Percentiles rank a stretch among this genome's conserved stretches.
phyloP scores from a whole-genome alignment of 257 asterid genomes.

The Schizonepeta tenuifolia region DNA sequence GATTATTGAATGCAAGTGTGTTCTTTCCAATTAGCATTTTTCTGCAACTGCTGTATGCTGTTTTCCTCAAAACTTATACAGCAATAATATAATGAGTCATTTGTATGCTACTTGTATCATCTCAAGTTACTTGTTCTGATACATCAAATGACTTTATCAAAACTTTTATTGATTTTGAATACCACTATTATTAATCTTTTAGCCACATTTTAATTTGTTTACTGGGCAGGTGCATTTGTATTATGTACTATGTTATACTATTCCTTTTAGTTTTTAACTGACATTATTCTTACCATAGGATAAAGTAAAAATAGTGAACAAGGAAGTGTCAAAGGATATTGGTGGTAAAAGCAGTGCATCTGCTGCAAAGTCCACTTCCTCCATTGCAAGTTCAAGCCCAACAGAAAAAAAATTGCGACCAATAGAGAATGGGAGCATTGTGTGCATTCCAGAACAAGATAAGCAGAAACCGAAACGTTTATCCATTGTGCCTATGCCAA shows the following conservation, averaged over 20 bases:
- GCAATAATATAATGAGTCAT: constrained; percentile 10
- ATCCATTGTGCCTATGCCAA: constrained; percentile 46
- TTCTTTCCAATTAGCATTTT: constrained; percentile 1
- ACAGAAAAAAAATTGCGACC: constrained; percentile 40
- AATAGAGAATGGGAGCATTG: constrained; percentile 40
- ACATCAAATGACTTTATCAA: neutral
- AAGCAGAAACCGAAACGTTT: constrained; percentile 47
- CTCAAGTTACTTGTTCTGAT: constrained; percentile 18
- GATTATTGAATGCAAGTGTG: constrained; percentile 11
- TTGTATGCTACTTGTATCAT: neutral
- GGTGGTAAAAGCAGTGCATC: constrained; percentile 35
- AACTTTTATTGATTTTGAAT: constrained; percentile 24
- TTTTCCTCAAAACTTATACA: neutral
- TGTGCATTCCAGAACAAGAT: constrained; percentile 36
- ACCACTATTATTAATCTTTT: constrained; percentile 8
- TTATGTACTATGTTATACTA: constrained; percentile 10
- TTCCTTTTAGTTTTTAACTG: constrained; percentile 1
- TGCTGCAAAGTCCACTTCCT: constrained; percentile 51
- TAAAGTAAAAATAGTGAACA: constrained; percentile 37
- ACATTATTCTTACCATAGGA: constrained; percentile 44
- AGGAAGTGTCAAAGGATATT: constrained; percentile 33
- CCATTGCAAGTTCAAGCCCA: constrained; percentile 45
- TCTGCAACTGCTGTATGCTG: neutral
- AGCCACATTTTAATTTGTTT: constrained; percentile 18
- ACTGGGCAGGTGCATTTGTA: neutral